phyloP scores from a whole-genome alignment of 2,329 filamentous ascomycete genomes.

The Colletotrichum sp. region DNA sequence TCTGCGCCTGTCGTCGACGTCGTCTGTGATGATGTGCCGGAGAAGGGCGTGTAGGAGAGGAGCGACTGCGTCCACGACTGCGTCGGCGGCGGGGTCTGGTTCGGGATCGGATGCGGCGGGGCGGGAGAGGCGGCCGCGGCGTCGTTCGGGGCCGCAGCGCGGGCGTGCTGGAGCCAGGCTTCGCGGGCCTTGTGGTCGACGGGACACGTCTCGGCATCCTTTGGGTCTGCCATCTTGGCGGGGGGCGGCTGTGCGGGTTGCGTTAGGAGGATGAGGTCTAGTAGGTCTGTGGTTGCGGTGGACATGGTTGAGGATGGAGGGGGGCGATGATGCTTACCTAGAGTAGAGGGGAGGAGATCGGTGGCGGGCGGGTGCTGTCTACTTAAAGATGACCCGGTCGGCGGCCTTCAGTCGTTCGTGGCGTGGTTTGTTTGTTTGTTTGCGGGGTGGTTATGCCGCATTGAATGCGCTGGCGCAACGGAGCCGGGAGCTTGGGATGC shows the following conservation, averaged over 20 bases:
- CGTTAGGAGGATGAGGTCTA: constrained; percentile 20
- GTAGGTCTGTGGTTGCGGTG: constrained; percentile 16
- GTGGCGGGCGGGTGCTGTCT: background rate
- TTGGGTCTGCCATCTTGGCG: background rate
- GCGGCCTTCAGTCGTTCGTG: background rate
- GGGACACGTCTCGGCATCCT: constrained; percentile 14
- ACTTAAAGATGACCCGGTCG: background rate
- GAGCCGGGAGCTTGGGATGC: constrained; percentile 3
- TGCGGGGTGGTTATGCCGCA: background rate
- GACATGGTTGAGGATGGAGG: background rate
- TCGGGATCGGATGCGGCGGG: constrained; percentile 29
- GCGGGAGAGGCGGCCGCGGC: constrained; percentile 26
- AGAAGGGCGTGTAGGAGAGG: constrained; percentile 40
- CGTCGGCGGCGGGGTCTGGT: background rate
- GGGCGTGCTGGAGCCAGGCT: constrained; percentile 80
- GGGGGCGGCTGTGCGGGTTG: background rate
- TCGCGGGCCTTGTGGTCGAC: constrained; percentile 71
- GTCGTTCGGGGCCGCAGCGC: constrained; percentile 49
- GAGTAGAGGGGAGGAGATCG: background rate
- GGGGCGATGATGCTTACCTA: background rate
- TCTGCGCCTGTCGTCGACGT: constrained; percentile 21
- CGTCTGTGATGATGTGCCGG: constrained; percentile 8
- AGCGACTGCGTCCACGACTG: constrained; percentile 51
- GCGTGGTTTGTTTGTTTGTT: background rate
- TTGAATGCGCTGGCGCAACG: background rate